These are phyloP conservation scores for Aspergillus wentii DNA, from an alignment of 495 filamentous ascomycete species.

Conservation along the genomic window DNA sequence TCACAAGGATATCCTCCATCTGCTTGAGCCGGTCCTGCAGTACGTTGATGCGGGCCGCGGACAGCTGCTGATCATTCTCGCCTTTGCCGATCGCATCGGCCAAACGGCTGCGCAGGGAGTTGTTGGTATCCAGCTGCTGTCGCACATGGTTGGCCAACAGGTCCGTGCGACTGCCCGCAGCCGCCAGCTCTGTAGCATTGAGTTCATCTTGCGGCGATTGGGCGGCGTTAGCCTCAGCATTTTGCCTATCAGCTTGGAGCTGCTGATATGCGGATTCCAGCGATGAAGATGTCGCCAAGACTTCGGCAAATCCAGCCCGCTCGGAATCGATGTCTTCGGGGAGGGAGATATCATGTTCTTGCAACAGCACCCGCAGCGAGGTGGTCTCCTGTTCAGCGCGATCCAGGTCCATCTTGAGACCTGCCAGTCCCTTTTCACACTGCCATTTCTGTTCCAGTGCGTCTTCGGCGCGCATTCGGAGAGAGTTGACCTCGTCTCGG, in stretches of 20 bases:
- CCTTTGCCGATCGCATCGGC: conserved; percentile 79
- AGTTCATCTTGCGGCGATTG: conserved; percentile 60
- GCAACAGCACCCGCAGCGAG: conserved; percentile 70
- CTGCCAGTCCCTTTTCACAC: conserved; percentile 87
- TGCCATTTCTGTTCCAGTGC: conserved; percentile 96
- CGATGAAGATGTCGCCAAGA: conserved; percentile 62
- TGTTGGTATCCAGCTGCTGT: conserved; percentile 71
- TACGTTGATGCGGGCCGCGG: conserved; percentile 71
- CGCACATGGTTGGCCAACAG: conserved; percentile 70
- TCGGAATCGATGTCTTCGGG: conserved; percentile 40
- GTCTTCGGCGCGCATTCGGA: conserved; percentile 87
- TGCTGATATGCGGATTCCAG: conserved; percentile 75
- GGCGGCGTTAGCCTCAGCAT: conserved; percentile 58
- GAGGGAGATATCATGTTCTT: conserved; percentile 81
- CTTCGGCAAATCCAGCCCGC: conserved; percentile 42
- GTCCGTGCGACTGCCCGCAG: conserved; percentile 71
- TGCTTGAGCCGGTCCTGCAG: conserved; percentile 74
- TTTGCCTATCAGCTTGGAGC: conserved; percentile 73
- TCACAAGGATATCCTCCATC: conserved; percentile 78
- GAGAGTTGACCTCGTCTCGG: conserved; percentile 75
- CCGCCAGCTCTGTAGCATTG: conserved; percentile 61
- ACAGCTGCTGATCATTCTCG: conserved; percentile 76
- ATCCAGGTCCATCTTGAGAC: conserved; percentile 95
- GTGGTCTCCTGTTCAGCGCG: conserved; percentile 89
- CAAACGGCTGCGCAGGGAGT: conserved; percentile 71